These are phyloP conservation scores for Dioscorea dumetorum DNA, from an alignment of 106 monocot genomes.

Conservation along the genomic window DNA sequence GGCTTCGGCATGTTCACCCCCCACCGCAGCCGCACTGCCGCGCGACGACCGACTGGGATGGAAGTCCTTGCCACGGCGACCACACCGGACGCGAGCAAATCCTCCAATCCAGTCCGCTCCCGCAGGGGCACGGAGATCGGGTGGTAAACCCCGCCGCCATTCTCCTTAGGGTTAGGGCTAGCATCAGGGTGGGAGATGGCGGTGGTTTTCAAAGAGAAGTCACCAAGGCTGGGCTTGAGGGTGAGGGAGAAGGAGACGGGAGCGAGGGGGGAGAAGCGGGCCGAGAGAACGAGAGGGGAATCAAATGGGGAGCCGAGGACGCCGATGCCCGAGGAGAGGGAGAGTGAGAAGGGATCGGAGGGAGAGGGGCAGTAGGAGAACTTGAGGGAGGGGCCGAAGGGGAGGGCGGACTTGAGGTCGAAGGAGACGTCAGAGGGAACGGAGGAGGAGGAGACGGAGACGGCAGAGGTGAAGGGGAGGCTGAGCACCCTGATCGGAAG, in stretches of 20 bases:
- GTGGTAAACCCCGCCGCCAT: neutral
- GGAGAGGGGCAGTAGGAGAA: slow-evolving; percentile 2
- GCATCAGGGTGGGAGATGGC: neutral
- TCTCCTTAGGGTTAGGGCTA: slow-evolving; percentile 6
- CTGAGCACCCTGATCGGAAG: neutral
- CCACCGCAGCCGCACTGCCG: slow-evolving; percentile 14
- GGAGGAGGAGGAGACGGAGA: slow-evolving; percentile 8
- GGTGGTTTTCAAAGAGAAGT: slow-evolving; percentile 13
- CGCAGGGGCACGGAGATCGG: too few relatives aligned
- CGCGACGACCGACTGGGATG: slow-evolving; percentile 5
- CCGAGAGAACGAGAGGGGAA: slow-evolving; percentile 3
- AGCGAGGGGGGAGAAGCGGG: neutral
- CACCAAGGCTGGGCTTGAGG: slow-evolving; percentile 2
- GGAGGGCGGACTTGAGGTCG: slow-evolving; percentile 2
- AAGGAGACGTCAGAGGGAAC: neutral
- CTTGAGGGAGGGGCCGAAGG: slow-evolving; percentile 6
- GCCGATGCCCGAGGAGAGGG: neutral
- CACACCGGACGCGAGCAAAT: slow-evolving; percentile 1
- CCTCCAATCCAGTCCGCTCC: neutral
- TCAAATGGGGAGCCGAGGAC: neutral
- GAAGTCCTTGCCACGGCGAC: slow-evolving; percentile 7
- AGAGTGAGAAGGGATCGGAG: neutral
- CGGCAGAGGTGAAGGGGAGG: slow-evolving; percentile 8
- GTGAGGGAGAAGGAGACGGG: neutral
- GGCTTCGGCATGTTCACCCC: slow-evolving; percentile 5